phyloP scores from a whole-genome alignment of 176 grass and related monocot genomes.

The Leersia perrieri region DNA sequence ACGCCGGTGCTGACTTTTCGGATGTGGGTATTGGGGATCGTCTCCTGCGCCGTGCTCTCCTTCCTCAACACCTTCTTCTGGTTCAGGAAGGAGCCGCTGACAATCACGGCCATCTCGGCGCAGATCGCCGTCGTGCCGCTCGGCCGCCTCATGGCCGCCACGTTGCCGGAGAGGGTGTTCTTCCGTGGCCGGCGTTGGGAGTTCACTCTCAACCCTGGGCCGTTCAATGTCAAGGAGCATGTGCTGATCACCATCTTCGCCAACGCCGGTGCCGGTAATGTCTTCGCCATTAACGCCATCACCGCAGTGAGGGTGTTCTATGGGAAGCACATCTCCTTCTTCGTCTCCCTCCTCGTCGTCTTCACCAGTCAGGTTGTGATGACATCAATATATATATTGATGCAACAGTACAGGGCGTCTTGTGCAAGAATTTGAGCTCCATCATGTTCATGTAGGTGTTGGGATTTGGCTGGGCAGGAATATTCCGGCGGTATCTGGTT shows the following conservation, averaged over 20 bases:
- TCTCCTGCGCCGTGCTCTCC: conserved; percentile 52
- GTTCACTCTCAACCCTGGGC: conserved; percentile 70
- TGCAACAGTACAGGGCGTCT: not conserved
- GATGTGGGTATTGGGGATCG: conserved; percentile 59
- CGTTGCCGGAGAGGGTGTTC: conserved; percentile 29
- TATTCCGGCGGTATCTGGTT: conserved; percentile 93
- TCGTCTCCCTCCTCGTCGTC: conserved; percentile 79
- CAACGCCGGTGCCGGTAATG: conserved; percentile 77
- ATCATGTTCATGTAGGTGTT: conserved; percentile 38
- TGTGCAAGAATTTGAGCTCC: not conserved
- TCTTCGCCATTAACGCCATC: conserved; percentile 78
- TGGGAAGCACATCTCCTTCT: conserved; percentile 68
- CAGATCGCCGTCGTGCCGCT: conserved; percentile 67
- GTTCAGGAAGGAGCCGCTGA: conserved; percentile 58
- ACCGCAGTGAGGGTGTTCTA: conserved; percentile 78
- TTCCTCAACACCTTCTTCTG: conserved; percentile 69
- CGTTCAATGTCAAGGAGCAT: conserved; percentile 85
- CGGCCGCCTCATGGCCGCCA: conserved; percentile 45
- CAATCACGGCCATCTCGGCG: conserved; percentile 57
- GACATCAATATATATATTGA: no score
- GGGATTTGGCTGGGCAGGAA: conserved; percentile 90
- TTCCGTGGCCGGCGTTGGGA: conserved; percentile 46
- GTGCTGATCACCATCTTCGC: conserved; percentile 86
- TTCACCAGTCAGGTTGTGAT: conserved; percentile 66
- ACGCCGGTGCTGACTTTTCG: conserved; percentile 58